Evolutionary conservation across 306 rosid genomes (phyloP).

Genomic region (Dicorynia guianensis): DNA sequence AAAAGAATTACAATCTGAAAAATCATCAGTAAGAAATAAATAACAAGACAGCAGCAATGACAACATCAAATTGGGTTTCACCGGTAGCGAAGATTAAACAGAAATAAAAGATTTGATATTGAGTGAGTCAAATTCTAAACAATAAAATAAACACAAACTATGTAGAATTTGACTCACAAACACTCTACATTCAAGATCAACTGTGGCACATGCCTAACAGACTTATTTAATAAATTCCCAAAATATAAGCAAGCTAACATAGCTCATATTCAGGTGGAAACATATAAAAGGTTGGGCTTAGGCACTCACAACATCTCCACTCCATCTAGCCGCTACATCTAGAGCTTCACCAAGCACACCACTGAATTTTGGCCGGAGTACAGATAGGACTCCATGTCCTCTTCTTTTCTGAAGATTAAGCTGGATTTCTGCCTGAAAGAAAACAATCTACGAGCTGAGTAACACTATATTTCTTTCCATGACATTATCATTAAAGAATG

Average conservation of each 20-base stretch:
- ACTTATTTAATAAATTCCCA: slow-evolving; percentile 29
- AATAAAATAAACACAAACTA: not conserved
- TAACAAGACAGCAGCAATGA: not conserved
- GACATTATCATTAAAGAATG: slow-evolving; percentile 21
- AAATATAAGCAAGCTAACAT: slow-evolving; percentile 28
- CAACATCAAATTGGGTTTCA: too few relatives aligned
- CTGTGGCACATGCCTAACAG: slow-evolving; percentile 5
- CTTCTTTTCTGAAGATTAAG: slow-evolving; percentile 90
- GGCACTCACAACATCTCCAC: slow-evolving; percentile 97
- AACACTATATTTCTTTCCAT: slow-evolving; percentile 16
- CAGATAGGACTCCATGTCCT: slow-evolving; percentile 91
- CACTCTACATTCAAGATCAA: slow-evolving; percentile 9
- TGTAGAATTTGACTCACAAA: not conserved
- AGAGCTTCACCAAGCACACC: slow-evolving; percentile 95
- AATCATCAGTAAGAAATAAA: not conserved
- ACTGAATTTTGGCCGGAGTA: slow-evolving; percentile 85
- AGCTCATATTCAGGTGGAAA: slow-evolving; percentile 28
- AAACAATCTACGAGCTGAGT: slow-evolving; percentile 36
- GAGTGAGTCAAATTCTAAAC: not conserved
- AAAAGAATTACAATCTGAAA: not conserved
- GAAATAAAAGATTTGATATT: too few relatives aligned
- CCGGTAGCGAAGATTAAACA: too few relatives aligned
- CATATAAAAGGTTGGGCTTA: slow-evolving; percentile 31
- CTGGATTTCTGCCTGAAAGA: slow-evolving; percentile 86
- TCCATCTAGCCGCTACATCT: slow-evolving; percentile 96